These are phyloP conservation scores for Debaryomycetaceae sp. DNA, from an alignment of 1,139 yeast species.

Conservation along the genomic window DNA sequence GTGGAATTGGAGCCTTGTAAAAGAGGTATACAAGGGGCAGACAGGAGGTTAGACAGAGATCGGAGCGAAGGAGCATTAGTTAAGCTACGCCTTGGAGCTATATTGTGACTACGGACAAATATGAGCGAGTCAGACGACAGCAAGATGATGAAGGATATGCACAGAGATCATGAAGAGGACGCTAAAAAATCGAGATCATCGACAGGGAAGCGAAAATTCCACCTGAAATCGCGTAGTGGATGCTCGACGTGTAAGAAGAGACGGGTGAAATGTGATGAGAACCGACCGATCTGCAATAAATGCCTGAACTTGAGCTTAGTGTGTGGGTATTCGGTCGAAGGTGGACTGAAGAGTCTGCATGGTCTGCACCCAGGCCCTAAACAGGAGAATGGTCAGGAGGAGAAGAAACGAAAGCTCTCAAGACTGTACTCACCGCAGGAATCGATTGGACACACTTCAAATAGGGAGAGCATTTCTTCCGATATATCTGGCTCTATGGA, in stretches of 20 bases:
- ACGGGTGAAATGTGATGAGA: constrained; percentile 90
- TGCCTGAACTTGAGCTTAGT: constrained; percentile 74
- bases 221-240: constrained; percentile 83
- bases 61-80: neutral
- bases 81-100: neutral
- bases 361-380: neutral
- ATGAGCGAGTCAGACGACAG: constrained; percentile 1
- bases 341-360: neutral
- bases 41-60: no score
- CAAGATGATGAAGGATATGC: neutral
- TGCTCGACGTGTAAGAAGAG: constrained; percentile 86
- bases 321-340: constrained; percentile 52
- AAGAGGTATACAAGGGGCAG: no score
- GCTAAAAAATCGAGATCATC: constrained; percentile 15
- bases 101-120: neutral
- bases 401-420: constrained; percentile 6
- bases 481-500: neutral
- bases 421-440: constrained; percentile 11
- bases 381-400: neutral
- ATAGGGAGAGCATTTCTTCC: constrained; percentile 10
- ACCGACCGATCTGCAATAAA: constrained; percentile 73
- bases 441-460: constrained; percentile 18
- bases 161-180: constrained; percentile 1
- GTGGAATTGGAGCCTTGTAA: no score
- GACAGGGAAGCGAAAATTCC: constrained; percentile 63